Evolutionary conservation across 495 filamentous ascomycete genomes (phyloP).

Genomic region (Xylaria intraflava): DNA sequence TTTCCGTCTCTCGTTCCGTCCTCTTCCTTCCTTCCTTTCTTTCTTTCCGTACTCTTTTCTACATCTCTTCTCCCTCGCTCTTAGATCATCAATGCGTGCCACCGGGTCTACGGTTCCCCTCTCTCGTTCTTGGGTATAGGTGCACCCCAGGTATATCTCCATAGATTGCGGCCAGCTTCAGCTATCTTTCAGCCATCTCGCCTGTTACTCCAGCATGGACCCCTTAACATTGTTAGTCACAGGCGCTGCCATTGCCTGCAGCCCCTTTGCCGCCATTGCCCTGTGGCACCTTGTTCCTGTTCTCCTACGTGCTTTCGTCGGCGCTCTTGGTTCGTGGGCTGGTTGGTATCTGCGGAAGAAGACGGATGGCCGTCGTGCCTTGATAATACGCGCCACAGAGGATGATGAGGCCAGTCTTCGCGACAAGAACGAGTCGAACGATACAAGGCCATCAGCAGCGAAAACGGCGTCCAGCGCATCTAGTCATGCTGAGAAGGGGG

Average conservation of each 20-base stretch:
- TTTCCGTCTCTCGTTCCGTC: background rate
- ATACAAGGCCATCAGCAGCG: slow-evolving; percentile 16
- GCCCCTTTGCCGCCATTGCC: slow-evolving; percentile 18
- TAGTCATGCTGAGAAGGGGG: slow-evolving; percentile 48
- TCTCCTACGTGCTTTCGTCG: slow-evolving; percentile 31
- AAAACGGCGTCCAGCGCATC: slow-evolving; percentile 69
- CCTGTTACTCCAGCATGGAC: slow-evolving; percentile 22
- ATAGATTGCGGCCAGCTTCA: background rate
- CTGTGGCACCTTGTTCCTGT: slow-evolving; percentile 26
- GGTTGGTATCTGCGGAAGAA: slow-evolving; percentile 63
- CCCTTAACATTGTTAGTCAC: slow-evolving; percentile 20
- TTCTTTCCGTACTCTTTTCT: background rate
- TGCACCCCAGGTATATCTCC: background rate
- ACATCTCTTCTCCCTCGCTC: background rate
- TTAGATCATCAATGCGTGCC: background rate
- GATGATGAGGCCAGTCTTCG: slow-evolving; percentile 52
- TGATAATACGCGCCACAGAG: slow-evolving; percentile 54
- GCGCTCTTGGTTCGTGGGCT: slow-evolving; percentile 37
- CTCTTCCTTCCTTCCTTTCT: background rate
- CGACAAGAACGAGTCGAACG: slow-evolving; percentile 26
- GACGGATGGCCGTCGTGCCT: slow-evolving; percentile 55
- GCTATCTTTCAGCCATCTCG: background rate
- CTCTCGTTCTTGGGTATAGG: background rate
- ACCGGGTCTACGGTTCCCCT: background rate
- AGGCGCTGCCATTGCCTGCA: slow-evolving; percentile 20